A percentile compares a stretch with the other conserved stretches of the same genome.
phyloP scores from a whole-genome alignment of 441 rosid genomes.

The Corymbia citriodora region DNA sequence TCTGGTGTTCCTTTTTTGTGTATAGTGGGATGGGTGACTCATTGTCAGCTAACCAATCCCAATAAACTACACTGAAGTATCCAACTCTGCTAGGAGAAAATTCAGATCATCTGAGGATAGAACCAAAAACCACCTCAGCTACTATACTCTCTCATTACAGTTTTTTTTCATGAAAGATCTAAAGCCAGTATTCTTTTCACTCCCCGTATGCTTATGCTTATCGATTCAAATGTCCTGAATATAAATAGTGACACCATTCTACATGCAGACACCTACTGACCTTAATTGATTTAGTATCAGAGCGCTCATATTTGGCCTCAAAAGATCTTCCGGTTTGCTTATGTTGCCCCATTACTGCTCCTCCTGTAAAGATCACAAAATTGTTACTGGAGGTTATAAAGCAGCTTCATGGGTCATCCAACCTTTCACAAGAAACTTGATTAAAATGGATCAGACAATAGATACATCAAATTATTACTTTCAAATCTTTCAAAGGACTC shows the following conservation, averaged over 20 bases:
- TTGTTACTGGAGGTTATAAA: background rate
- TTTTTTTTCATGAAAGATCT: background rate
- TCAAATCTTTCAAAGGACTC: background rate
- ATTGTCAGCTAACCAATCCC: background rate
- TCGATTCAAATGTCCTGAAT: background rate
- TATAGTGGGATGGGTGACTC: background rate
- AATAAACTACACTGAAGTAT: background rate
- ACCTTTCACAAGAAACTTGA: background rate
- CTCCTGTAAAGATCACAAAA: constrained; percentile 2
- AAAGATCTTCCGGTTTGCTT: constrained; percentile 47
- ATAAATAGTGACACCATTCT: background rate
- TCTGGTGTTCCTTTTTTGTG: background rate
- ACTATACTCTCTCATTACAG: background rate
- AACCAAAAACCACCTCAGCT: background rate
- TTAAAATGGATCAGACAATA: background rate
- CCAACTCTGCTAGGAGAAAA: background rate
- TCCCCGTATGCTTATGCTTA: background rate
- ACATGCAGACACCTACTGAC: constrained; percentile 35
- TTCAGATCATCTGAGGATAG: background rate
- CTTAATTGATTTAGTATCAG: constrained; percentile 50
- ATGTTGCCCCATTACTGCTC: constrained; percentile 43
- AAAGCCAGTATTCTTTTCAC: background rate
- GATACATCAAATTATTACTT: background rate
- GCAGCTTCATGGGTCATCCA: background rate
- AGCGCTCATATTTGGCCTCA: constrained; percentile 65